Evolutionary conservation across 495 filamentous ascomycete genomes (phyloP).

Genomic region (Tuber brumale): DNA sequence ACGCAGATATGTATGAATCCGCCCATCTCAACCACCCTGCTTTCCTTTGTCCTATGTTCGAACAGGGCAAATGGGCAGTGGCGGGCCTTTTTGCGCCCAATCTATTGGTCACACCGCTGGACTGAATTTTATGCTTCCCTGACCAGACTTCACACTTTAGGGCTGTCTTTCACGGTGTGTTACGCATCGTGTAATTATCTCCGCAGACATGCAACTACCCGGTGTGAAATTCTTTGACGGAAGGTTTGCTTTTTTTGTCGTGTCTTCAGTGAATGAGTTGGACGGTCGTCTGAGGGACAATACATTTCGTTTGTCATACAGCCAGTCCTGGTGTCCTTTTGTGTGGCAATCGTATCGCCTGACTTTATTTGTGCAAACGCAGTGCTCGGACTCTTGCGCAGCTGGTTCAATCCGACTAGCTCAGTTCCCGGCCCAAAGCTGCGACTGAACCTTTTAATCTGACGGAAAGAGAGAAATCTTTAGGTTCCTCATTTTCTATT

Average conservation of each 20-base stretch:
- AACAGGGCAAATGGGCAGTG: conserved; percentile 3
- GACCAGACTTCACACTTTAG: conserved; percentile 22
- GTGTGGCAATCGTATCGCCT: conserved; percentile 16
- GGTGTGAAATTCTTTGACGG: conserved; percentile 17
- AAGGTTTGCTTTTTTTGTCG: conserved; percentile 25
- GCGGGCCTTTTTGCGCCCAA: conserved; percentile 5
- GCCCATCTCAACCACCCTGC: not conserved
- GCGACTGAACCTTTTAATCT: conserved; percentile 14
- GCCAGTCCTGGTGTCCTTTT: not conserved
- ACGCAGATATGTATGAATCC: conserved; percentile 23
- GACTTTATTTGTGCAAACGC: conserved; percentile 28
- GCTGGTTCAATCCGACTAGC: conserved; percentile 13
- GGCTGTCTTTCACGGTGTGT: conserved; percentile 17
- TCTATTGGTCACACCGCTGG: conserved; percentile 5
- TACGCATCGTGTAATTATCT: not conserved
- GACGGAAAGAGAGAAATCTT: conserved; percentile 7
- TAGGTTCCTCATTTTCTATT: not conserved
- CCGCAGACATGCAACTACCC: conserved; percentile 28
- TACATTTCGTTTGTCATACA: conserved; percentile 13
- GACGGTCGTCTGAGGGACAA: conserved; percentile 9
- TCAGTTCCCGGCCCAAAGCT: conserved; percentile 11
- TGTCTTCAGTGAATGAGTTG: conserved; percentile 3
- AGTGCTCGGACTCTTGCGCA: conserved; percentile 13
- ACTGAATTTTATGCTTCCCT: conserved; percentile 6
- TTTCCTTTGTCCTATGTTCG: conserved; percentile 26